Conservation (phyloP, 2,329 filamentous ascomycete genomes). For the Cladosporium sp. region DNA sequence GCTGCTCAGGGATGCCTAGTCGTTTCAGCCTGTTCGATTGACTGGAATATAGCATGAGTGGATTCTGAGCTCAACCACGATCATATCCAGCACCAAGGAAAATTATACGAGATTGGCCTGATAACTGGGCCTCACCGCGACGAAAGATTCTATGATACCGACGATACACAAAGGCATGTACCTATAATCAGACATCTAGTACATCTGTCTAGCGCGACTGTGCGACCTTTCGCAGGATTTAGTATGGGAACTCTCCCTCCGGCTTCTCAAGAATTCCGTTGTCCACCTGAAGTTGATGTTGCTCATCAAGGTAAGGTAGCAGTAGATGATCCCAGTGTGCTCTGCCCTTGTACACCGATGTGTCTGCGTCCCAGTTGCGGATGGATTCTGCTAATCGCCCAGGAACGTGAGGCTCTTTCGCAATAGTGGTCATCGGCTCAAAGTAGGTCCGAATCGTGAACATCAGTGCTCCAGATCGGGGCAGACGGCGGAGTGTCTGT, state of each 20-base stretch:
- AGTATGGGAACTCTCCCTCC: constrained; percentile 9
- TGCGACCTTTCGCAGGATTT: neutral
- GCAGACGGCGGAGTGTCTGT: constrained; percentile 10
- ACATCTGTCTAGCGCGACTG: too few relatives aligned
- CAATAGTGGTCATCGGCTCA: constrained; percentile 7
- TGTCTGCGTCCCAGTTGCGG: constrained; percentile 11
- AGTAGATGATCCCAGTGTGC: constrained; percentile 13
- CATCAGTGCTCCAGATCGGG: constrained; percentile 10
- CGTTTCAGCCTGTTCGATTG: too few relatives aligned
- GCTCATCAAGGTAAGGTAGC: constrained; percentile 12
- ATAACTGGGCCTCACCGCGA: too few relatives aligned
- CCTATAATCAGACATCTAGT: too few relatives aligned
- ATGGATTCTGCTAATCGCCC: constrained; percentile 13
- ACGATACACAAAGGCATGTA: too few relatives aligned
- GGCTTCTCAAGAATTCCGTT: neutral
- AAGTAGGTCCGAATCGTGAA: constrained; percentile 17
- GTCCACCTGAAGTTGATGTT: constrained; percentile 5
- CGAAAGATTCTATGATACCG: too few relatives aligned
- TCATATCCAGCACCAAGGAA: too few relatives aligned
- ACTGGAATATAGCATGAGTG: too few relatives aligned
- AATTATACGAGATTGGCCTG: too few relatives aligned
- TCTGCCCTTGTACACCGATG: constrained; percentile 7
- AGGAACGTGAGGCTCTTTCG: constrained; percentile 12
- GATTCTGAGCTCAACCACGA: too few relatives aligned
- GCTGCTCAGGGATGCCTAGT: too few relatives aligned